Evolutionary conservation across 2,329 filamentous ascomycete species (phyloP).

Genomic region (Didymella keratinophila): DNA sequence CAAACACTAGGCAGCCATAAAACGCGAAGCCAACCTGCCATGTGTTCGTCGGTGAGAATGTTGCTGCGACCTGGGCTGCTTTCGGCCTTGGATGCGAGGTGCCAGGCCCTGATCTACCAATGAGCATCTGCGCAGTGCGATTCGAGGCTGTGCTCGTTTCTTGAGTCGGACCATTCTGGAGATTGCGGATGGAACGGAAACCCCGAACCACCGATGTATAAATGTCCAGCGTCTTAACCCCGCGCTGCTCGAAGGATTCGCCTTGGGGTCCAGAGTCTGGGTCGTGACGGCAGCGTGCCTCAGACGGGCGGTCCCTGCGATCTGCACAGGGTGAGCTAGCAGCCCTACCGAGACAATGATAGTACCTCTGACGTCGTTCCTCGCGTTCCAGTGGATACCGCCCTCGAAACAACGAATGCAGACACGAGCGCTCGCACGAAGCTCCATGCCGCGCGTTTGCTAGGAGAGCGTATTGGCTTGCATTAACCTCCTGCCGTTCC

Average conservation of each 20-base stretch:
- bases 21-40: conserved; percentile 4
- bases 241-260: conserved; percentile 1
- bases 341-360: conserved; percentile 10
- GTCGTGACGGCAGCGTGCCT: background rate
- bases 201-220: conserved; percentile 10
- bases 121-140: conserved; percentile 6
- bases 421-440: conserved; percentile 6
- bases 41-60: conserved; percentile 10
- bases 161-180: conserved; percentile 15
- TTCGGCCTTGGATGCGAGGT: conserved; percentile 11
- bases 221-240: conserved; percentile 9
- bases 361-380: conserved; percentile 12
- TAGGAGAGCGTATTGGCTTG: background rate
- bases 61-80: conserved; percentile 10
- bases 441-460: conserved; percentile 7
- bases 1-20: conserved; percentile 10
- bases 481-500: background rate
- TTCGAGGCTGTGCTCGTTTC: conserved; percentile 15
- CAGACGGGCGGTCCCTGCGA: conserved; percentile 4
- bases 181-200: conserved; percentile 13
- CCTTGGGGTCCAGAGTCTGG: conserved; percentile 1
- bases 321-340: conserved; percentile 15
- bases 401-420: conserved; percentile 10
- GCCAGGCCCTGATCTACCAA: conserved; percentile 2
- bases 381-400: conserved; percentile 13